A percentile compares a stretch with the other conserved stretches of the same genome.
Conservation (phyloP, 495 filamentous ascomycete species). For the Articulospora tetracladia region DNA sequence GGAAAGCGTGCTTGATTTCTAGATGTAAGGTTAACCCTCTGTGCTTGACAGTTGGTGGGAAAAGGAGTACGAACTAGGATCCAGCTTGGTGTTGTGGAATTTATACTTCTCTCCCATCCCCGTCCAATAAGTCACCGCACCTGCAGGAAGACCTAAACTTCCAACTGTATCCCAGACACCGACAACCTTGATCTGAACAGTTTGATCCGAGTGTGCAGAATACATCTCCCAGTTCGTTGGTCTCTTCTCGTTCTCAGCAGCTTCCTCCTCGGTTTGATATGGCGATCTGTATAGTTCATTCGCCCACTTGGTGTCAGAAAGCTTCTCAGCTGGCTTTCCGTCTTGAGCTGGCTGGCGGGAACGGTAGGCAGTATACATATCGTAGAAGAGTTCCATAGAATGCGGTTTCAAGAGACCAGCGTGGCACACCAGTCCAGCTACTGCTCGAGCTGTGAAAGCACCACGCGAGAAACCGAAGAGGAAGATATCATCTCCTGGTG, state of each 20-base stretch:
- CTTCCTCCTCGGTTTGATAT: slow-evolving; percentile 18
- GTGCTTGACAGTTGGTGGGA: neutral
- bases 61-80: slow-evolving; percentile 3
- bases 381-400: slow-evolving; percentile 57
- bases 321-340: neutral
- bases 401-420: slow-evolving; percentile 59
- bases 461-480: slow-evolving; percentile 69
- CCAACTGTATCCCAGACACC: slow-evolving; percentile 59
- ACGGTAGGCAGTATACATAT: slow-evolving; percentile 37
- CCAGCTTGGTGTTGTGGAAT: slow-evolving; percentile 13
- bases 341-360: neutral
- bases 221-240: slow-evolving; percentile 5
- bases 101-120: slow-evolving; percentile 24
- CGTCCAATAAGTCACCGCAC: slow-evolving; percentile 20
- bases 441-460: slow-evolving; percentile 63
- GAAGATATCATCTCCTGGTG: slow-evolving; percentile 63
- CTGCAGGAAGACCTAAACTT: slow-evolving; percentile 27
- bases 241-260: neutral
- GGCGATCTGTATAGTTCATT: slow-evolving; percentile 18
- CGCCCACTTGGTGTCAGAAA: slow-evolving; percentile 14
- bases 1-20: slow-evolving; percentile 60
- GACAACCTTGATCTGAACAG: slow-evolving; percentile 31
- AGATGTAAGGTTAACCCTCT: slow-evolving; percentile 8
- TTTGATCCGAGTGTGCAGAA: slow-evolving; percentile 2
- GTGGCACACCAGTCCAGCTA: slow-evolving; percentile 56